phyloP scores from a whole-genome alignment of 2,329 filamentous ascomycete genomes.

The Curvularia spicifera region DNA sequence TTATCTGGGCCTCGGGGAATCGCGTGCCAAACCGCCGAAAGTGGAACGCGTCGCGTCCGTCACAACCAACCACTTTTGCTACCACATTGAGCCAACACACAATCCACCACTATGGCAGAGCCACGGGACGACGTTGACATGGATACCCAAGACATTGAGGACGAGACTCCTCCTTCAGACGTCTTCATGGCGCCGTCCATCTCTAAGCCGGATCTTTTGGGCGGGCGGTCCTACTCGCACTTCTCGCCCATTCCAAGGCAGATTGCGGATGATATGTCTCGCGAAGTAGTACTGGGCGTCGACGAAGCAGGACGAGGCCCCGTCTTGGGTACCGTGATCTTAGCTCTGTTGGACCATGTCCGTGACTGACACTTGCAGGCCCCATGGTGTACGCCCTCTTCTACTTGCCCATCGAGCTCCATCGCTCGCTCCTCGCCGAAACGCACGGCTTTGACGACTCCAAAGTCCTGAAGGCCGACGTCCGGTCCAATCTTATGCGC shows the following conservation, averaged over 20 bases:
- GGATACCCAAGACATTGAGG: conserved; percentile 46
- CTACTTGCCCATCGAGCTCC: conserved; percentile 69
- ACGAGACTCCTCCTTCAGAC: conserved; percentile 44
- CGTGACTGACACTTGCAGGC: conserved; percentile 54
- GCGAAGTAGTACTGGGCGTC: conserved; percentile 80
- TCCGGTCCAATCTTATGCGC: conserved; percentile 75
- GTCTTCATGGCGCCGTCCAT: conserved; percentile 59
- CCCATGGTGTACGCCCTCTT: conserved; percentile 74
- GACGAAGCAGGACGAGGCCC: conserved; percentile 94
- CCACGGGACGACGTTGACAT: conserved; percentile 39
- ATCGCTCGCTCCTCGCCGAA: conserved; percentile 75
- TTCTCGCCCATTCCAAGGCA: conserved; percentile 53
- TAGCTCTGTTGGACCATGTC: conserved; percentile 39
- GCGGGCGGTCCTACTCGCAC: conserved; percentile 57
- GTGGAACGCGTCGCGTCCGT: conserved; percentile 27
- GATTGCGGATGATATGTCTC: conserved; percentile 53
- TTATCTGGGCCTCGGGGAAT: conserved; percentile 13
- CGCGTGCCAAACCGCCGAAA: conserved; percentile 10
- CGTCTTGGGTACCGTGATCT: conserved; percentile 71
- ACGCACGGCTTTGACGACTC: conserved; percentile 93
- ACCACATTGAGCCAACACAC: conserved; percentile 1
- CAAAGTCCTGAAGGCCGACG: conserved; percentile 83
- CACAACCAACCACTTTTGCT: conserved; percentile 10
- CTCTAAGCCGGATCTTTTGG: conserved; percentile 46
- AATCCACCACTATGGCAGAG: conserved; percentile 33